Evolutionary conservation across 208 protist species (phyloP).

Genomic region (Wallacemonas collosoma): DNA sequence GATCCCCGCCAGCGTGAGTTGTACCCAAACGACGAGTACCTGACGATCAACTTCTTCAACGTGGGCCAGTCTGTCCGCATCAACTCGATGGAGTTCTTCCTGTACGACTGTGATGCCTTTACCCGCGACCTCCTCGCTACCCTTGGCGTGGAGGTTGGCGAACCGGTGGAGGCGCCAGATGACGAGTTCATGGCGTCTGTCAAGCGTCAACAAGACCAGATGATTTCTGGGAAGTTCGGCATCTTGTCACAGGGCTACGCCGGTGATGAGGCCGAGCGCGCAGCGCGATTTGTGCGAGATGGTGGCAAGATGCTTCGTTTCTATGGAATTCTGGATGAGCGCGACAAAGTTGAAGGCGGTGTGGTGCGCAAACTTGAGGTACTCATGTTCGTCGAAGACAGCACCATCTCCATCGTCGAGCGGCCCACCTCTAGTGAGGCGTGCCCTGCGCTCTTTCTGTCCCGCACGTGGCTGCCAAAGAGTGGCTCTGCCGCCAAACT

Average conservation of each 20-base stretch:
- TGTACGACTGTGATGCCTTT: slow-evolving; percentile 94
- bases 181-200: slow-evolving; percentile 76
- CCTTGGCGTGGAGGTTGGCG: slow-evolving; percentile 71
- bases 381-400: slow-evolving; percentile 95
- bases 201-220: slow-evolving; percentile 46
- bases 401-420: slow-evolving; percentile 95
- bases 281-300: slow-evolving; percentile 90
- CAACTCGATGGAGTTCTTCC: slow-evolving; percentile 91
- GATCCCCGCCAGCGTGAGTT: slow-evolving; percentile 78
- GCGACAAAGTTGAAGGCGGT: slow-evolving; percentile 45
- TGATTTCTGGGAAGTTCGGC: slow-evolving; percentile 59
- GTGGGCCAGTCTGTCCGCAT: slow-evolving; percentile 90
- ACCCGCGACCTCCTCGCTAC: slow-evolving; percentile 90
- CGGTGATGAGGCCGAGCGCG: slow-evolving; percentile 67
- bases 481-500: slow-evolving; percentile 66
- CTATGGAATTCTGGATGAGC: slow-evolving; percentile 87
- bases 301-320: slow-evolving; percentile 96
- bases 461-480: slow-evolving; percentile 79
- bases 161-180: slow-evolving; percentile 56
- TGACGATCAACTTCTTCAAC: slow-evolving; percentile 92
- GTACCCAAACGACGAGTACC: slow-evolving; percentile 83
- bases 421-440: slow-evolving; percentile 85
- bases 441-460: slow-evolving; percentile 88
- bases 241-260: slow-evolving; percentile 61
- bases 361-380: slow-evolving; percentile 91